Conservation (phyloP, 345 rosid genomes). For the Eutrema yunnanense region DNA sequence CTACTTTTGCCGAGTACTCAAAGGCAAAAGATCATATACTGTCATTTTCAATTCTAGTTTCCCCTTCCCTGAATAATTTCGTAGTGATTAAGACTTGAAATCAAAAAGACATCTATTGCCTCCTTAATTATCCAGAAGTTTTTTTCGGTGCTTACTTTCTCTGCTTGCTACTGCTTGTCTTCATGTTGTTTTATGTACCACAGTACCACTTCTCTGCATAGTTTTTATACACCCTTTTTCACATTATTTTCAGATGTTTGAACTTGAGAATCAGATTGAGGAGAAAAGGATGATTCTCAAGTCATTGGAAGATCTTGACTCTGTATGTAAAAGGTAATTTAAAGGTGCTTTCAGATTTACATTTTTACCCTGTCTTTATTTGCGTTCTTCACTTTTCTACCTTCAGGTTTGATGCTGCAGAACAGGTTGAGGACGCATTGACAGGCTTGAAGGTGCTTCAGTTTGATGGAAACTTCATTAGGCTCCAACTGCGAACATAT, state of each 20-base stretch:
- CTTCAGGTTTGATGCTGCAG: constrained; percentile 57
- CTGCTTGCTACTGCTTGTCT: neutral
- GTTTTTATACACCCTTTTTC: constrained; percentile 3
- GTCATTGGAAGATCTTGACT: constrained; percentile 61
- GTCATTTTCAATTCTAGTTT: neutral
- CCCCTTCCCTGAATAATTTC: neutral
- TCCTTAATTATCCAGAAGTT: neutral
- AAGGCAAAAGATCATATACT: neutral
- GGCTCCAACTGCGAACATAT: constrained; percentile 47
- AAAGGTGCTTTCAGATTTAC: constrained; percentile 8
- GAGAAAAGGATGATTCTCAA: constrained; percentile 52
- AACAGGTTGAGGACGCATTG: constrained; percentile 64
- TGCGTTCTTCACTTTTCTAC: constrained; percentile 16
- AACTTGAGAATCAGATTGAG: constrained; percentile 69
- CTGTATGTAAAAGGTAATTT: constrained; percentile 43
- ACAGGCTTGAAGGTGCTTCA: constrained; percentile 68
- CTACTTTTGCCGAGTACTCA: neutral
- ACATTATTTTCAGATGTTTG: constrained; percentile 41
- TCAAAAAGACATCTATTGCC: neutral
- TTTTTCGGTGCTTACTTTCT: neutral
- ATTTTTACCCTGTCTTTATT: neutral
- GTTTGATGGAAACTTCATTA: constrained; percentile 53
- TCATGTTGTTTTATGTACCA: neutral
- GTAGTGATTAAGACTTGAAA: neutral
- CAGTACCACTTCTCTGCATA: neutral